Base-by-base conservation (phyloP, 352 stramenopile genomes). In the Pythium plurisporium region DNA sequence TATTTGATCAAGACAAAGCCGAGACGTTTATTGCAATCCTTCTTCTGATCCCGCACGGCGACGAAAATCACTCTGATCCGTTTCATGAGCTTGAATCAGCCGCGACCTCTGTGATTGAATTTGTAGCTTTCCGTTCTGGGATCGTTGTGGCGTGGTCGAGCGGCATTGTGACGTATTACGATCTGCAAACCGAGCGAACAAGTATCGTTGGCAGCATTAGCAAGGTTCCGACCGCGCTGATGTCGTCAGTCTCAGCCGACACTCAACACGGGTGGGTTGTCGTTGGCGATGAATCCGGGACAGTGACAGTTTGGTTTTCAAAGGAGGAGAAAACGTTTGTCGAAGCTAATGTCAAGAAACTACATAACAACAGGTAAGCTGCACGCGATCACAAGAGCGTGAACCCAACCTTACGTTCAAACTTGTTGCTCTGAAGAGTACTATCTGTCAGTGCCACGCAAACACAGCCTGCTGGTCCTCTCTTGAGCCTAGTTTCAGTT, bases 401-500 rank as follows among this genome's bases (percentile, higher is more conserved):
- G 22, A n/a, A 17, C 14, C 23, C 6, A 49, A 49, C 12, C 10
- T 7, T 34, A 36, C 4, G 42, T 31, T 46, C 25, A 54, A 23
- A 42, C 4, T 4, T 17, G 6, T 4, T 44, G 19, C 11, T 44
- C 0, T 9, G 25, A 29, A 54, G 47, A 29, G 31, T 54, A 17
- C 14, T 33, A 44, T 54, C 20, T 15, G 43, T 54, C 31, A 33
- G 20, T 22, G 19, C 47, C 4, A 44, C 33, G n/a, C 22, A 54
- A 23, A 31, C 19, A 11, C 30, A 46, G 27, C 9, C 36, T 14
- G 17, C 20, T 3, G 23, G 25, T 4, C 12, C 41, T 33, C 26
- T 49, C 1, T 5, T 57, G n/a, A 29, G 15, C 2, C 2, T 69
- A 7, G 6, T 73, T n/a, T 77, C 72, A 15, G 49, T 80, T 26